Evolutionary conservation across 116 monocot genomes (phyloP).

Genomic region (Papilionanthe hybrid): DNA sequence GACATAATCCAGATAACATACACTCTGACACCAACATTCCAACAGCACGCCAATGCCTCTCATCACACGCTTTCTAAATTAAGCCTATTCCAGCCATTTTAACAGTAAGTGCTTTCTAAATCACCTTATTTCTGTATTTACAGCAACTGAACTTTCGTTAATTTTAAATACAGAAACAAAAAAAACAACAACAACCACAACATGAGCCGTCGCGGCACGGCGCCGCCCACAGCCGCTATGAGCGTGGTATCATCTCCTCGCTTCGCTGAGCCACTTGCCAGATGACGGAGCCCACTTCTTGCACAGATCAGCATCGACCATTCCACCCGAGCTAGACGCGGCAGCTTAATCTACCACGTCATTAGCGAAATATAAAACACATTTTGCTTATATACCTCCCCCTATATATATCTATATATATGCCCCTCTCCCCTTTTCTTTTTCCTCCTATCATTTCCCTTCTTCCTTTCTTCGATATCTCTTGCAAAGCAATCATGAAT

Average conservation of each 20-base stretch:
- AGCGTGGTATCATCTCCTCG: background rate
- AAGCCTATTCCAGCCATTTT: background rate
- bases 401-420: background rate
- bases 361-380: background rate
- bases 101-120: background rate
- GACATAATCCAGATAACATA: too few species aligned
- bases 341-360: slow-evolving; percentile 6
- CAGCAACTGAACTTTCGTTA: too few species aligned
- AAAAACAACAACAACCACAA: background rate
- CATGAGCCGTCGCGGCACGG: background rate
- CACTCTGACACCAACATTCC: too few species aligned
- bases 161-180: background rate
- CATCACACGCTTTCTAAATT: background rate
- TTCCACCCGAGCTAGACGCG: background rate
- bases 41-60: background rate
- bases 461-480: background rate
- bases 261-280: background rate
- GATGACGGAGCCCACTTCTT: background rate
- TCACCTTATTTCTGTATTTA: too few species aligned
- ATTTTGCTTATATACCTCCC: background rate
- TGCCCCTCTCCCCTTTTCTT: background rate
- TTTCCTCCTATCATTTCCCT: background rate
- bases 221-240: background rate
- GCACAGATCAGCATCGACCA: background rate
- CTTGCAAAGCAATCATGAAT: background rate